These are phyloP conservation scores for Trichoderma oligosporum DNA, from an alignment of 2,329 filamentous ascomycete genomes.

Conservation along the genomic window DNA sequence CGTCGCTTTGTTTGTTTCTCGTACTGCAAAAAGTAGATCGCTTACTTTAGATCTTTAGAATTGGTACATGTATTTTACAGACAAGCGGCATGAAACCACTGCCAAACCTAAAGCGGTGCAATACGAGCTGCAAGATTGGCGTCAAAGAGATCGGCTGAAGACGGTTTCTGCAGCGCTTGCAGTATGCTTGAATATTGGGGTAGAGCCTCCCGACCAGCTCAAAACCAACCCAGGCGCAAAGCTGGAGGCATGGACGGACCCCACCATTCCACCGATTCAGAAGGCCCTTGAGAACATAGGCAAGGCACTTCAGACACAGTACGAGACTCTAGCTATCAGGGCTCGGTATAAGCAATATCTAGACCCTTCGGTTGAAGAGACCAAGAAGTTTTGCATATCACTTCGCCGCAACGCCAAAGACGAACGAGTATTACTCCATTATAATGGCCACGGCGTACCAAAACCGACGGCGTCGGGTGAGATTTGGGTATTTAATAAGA, in stretches of 20 bases:
- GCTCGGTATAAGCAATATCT: constrained; percentile 98
- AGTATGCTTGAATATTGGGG: constrained; percentile 93
- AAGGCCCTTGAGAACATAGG: constrained; percentile 93
- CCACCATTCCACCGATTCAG: constrained; percentile 71
- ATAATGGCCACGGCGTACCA: constrained; percentile 96
- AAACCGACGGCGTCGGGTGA: constrained; percentile 93
- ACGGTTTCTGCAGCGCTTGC: constrained; percentile 93
- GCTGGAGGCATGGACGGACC: constrained; percentile 95
- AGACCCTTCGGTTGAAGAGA: constrained; percentile 94
- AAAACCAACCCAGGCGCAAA: constrained; percentile 93
- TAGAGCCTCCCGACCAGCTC: constrained; percentile 94
- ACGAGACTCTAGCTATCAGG: constrained; percentile 88
- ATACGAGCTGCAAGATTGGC: constrained; percentile 82
- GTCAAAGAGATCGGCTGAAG: constrained; percentile 93
- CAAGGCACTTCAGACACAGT: constrained; percentile 92
- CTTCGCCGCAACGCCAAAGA: constrained; percentile 90
- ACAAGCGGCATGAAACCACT: constrained; percentile 94
- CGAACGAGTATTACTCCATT: constrained; percentile 94
- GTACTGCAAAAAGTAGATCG: not conserved
- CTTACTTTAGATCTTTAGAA: constrained; percentile 52
- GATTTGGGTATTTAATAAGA: constrained; percentile 99
- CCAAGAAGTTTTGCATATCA: constrained; percentile 91
- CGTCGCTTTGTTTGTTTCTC: not conserved
- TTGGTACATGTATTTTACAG: constrained; percentile 99
- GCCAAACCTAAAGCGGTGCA: constrained; percentile 72